These are phyloP conservation scores for Brassica napus DNA, from an alignment of 345 rosid genomes.

Conservation along the genomic window DNA sequence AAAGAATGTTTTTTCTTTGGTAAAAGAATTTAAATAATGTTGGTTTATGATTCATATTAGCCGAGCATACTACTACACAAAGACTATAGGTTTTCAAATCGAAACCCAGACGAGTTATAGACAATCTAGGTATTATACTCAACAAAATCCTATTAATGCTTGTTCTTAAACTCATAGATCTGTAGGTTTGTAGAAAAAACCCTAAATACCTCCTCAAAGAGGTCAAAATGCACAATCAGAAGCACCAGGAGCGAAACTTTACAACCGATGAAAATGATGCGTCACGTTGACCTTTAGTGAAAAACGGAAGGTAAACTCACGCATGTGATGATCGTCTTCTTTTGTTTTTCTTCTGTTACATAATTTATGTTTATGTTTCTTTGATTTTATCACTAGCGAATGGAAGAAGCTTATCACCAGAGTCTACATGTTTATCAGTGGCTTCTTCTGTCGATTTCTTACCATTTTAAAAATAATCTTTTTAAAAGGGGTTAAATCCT, in stretches of 20 bases:
- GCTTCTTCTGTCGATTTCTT: not conserved
- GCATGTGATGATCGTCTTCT: not conserved
- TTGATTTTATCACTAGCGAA: not conserved
- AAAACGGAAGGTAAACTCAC: not conserved
- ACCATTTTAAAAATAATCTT: not conserved
- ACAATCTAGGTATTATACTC: not conserved
- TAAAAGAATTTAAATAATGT: not conserved
- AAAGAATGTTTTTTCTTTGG: too few species aligned
- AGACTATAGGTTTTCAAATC: not conserved
- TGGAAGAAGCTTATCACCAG: not conserved
- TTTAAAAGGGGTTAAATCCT: not conserved
- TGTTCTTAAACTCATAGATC: not conserved
- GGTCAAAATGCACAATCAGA: not conserved
- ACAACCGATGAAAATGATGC: not conserved
- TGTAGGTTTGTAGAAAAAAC: not conserved
- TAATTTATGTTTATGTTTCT: not conserved
- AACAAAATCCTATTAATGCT: too few species aligned
- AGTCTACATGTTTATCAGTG: not conserved
- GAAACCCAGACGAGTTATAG: not conserved
- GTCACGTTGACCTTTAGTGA: not conserved
- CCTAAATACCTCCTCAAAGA: not conserved
- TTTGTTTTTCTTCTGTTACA: not conserved
- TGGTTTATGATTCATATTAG: not conserved
- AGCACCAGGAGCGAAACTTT: not conserved
- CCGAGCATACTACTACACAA: not conserved